Percentiles rank a stretch among this genome's conserved stretches.
These are phyloP conservation scores for Filobasidium wieringae DNA, from an alignment of 768 basidiomycete genomes.

Conservation along the genomic window DNA sequence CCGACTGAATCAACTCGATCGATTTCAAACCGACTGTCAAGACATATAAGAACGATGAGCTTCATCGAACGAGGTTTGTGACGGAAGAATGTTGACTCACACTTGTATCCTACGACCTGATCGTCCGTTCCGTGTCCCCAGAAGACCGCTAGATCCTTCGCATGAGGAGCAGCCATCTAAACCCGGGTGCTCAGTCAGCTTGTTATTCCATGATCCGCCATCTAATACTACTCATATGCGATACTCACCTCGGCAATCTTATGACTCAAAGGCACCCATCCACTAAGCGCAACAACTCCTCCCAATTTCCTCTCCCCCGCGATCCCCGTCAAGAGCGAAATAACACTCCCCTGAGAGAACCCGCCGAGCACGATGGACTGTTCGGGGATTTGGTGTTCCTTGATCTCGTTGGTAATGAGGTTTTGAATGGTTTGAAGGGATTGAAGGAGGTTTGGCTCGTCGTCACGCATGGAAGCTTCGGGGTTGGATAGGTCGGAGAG, in stretches of 20 bases:
- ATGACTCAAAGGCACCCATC: slow-evolving; percentile 60
- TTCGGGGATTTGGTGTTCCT: slow-evolving; percentile 51
- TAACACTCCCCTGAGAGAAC: slow-evolving; percentile 72
- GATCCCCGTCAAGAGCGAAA: slow-evolving; percentile 64
- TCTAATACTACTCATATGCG: too few species aligned
- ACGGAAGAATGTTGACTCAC: slow-evolving; percentile 26
- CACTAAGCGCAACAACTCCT: slow-evolving; percentile 61
- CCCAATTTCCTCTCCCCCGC: slow-evolving; percentile 56
- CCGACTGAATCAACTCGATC: slow-evolving; percentile 41
- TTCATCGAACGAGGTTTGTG: neutral
- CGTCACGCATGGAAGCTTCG: slow-evolving; percentile 45
- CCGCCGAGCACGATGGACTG: slow-evolving; percentile 72
- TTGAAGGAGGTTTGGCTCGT: slow-evolving; percentile 62
- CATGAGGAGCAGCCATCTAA: slow-evolving; percentile 54
- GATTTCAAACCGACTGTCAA: slow-evolving; percentile 45
- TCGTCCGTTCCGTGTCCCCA: slow-evolving; percentile 75
- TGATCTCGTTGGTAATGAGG: slow-evolving; percentile 63
- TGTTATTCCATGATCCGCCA: too few species aligned
- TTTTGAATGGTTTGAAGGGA: slow-evolving; percentile 53
- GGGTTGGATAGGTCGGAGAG: slow-evolving; percentile 42
- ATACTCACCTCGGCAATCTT: slow-evolving; percentile 46
- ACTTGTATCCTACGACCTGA: slow-evolving; percentile 53
- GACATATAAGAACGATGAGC: neutral
- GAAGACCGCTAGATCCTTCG: slow-evolving; percentile 60
- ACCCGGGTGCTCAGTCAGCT: too few species aligned